These are phyloP conservation scores for Agaricus subrufescens DNA, from an alignment of 768 basidiomycete species.

Conservation along the genomic window DNA sequence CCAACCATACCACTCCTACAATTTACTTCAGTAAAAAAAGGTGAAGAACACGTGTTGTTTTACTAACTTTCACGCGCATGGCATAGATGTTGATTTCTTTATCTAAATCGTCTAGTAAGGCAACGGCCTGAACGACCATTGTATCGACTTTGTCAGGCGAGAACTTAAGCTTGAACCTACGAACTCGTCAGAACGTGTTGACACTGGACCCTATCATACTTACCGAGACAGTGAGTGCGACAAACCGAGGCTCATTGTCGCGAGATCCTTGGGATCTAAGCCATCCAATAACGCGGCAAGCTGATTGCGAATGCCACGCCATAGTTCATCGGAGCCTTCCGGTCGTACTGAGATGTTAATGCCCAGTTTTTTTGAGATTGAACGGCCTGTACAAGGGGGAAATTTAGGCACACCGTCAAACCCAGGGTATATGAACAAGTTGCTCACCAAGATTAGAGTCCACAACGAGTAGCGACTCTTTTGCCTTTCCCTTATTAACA, in stretches of 20 bases:
- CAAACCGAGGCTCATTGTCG: conserved; percentile 96
- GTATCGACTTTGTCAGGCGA: conserved; percentile 99
- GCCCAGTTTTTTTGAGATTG: conserved; percentile 91
- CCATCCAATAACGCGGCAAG: conserved; percentile 84
- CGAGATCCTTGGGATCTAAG: conserved; percentile 87
- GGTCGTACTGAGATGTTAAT: conserved; percentile 75
- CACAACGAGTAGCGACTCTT: conserved; percentile 79
- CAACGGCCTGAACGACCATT: conserved; percentile 99
- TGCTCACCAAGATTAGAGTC: conserved; percentile 86
- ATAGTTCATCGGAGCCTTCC: conserved; percentile 60
- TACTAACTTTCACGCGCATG: conserved; percentile 92
- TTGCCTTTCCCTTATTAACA: conserved; percentile 85
- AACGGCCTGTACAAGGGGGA: conserved; percentile 46
- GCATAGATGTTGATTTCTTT: conserved; percentile 99
- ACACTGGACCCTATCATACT: conserved; percentile 14
- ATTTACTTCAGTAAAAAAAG: not conserved
- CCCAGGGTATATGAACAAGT: conserved; percentile 1
- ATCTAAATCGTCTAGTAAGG: conserved; percentile 95
- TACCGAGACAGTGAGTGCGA: conserved; percentile 95
- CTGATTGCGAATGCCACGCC: conserved; percentile 93
- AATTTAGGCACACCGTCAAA: not conserved
- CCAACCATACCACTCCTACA: conserved; percentile 99
- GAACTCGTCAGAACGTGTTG: not conserved
- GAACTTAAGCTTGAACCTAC: conserved; percentile 97
- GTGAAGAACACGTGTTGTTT: not conserved